Conservation (phyloP, 2,329 filamentous ascomycete species). For the Cladosporium sp. region DNA sequence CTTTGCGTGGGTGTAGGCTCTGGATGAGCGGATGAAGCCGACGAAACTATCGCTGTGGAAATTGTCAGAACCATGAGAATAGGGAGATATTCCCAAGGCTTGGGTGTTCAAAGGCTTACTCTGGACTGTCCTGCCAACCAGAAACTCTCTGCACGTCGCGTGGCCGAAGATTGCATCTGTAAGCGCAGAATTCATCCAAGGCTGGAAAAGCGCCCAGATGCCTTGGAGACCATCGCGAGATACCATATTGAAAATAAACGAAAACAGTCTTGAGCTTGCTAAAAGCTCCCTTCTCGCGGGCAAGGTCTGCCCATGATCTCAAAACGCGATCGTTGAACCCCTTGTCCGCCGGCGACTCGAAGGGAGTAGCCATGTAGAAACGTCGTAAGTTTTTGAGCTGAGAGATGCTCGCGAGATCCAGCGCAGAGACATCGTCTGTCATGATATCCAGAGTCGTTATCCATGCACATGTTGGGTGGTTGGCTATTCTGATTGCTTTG, state of each 20-base stretch:
- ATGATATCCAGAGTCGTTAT: slow-evolving; percentile 16
- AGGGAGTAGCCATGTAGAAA: slow-evolving; percentile 13
- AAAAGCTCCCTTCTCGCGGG: slow-evolving; percentile 16
- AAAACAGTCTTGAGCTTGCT: slow-evolving; percentile 18
- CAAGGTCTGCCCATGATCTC: slow-evolving; percentile 20
- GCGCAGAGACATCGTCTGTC: neutral
- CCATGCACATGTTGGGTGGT: slow-evolving; percentile 18
- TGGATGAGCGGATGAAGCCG: neutral
- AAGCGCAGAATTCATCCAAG: slow-evolving; percentile 16
- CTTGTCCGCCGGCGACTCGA: neutral
- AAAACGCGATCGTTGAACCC: slow-evolving; percentile 19
- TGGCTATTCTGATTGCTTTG: neutral
- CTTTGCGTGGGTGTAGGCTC: neutral
- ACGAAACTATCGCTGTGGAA: neutral
- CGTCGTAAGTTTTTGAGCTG: slow-evolving; percentile 16
- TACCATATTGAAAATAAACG: slow-evolving; percentile 11
- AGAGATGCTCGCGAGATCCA: slow-evolving; percentile 14
- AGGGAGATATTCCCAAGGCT: too few relatives aligned
- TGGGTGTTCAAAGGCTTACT: neutral
- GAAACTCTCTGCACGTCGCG: neutral
- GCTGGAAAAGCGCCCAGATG: slow-evolving; percentile 18
- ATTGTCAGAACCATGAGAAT: neutral
- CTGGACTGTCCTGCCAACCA: neutral
- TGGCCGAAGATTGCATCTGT: slow-evolving; percentile 1
- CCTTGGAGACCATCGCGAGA: slow-evolving; percentile 15